These are phyloP conservation scores for Trichoderma hamatum DNA, from an alignment of 2,329 filamentous ascomycete species.

Conservation along the genomic window DNA sequence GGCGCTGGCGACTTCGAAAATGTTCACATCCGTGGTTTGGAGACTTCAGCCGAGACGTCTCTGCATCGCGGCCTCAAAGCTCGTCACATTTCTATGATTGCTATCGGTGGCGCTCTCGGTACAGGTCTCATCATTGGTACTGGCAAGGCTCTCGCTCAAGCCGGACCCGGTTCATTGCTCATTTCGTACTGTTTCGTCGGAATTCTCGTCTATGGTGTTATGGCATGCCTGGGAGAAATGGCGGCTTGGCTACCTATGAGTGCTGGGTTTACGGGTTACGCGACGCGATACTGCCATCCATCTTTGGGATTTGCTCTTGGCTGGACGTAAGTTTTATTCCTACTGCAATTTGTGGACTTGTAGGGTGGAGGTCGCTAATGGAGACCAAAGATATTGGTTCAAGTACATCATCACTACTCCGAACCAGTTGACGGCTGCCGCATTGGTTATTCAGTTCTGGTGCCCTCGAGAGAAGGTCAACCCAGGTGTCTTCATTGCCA, in stretches of 20 bases:
- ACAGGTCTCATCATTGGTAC: slow-evolving; percentile 76
- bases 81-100: slow-evolving; percentile 62
- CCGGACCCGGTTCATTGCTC: slow-evolving; percentile 67
- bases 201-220: slow-evolving; percentile 76
- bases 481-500: slow-evolving; percentile 77
- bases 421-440: slow-evolving; percentile 80
- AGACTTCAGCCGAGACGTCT: slow-evolving; percentile 52
- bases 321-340: slow-evolving; percentile 58
- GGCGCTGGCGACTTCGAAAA: slow-evolving; percentile 27
- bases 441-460: slow-evolving; percentile 81
- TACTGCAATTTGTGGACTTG: not conserved
- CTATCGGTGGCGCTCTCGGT: slow-evolving; percentile 74
- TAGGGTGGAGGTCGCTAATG: not conserved
- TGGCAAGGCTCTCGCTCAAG: slow-evolving; percentile 56
- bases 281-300: slow-evolving; percentile 76
- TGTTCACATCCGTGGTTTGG: slow-evolving; percentile 50
- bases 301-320: slow-evolving; percentile 79
- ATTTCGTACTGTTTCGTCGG: slow-evolving; percentile 73
- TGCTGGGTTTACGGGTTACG: slow-evolving; percentile 81
- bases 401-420: slow-evolving; percentile 87
- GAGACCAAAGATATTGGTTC: slow-evolving; percentile 57
- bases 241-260: slow-evolving; percentile 78
- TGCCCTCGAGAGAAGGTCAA: slow-evolving; percentile 66
- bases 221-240: slow-evolving; percentile 84
- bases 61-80: slow-evolving; percentile 58